Evolutionary conservation across 2,329 filamentous ascomycete species (phyloP), one percentile per base, ranked within the genome.

Genomic region (Cytospora leucostoma): DNA sequence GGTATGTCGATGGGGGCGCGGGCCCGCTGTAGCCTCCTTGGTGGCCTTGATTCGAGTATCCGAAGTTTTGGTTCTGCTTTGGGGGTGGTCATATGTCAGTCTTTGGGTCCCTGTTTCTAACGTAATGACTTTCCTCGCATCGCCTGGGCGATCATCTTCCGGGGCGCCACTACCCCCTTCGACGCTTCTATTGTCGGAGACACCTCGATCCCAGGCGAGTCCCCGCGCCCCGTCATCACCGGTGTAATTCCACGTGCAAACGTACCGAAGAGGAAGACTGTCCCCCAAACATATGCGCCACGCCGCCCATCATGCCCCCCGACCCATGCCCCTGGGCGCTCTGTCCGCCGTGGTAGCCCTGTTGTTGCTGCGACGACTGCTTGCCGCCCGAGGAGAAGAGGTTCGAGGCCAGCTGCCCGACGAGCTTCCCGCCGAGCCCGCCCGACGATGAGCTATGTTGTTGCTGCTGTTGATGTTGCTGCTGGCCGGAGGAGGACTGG

Each of bases 1-100:
- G 83, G 72, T 88, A 88, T 7, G 84, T 82, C 15, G 81, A 74
- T n/a, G 85, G 83, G 13, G 88, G 88, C 47, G 87, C 85, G 62
- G 84, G 79, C 61, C 87, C 88, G 65, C 78, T 82, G 73, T 90
- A 91, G 44, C 80, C 79, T 52, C 83, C 82, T 66, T 80, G 73
- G 51, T 82, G 78, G 51, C 81, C 82, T 4, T 79, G 73, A 69
- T 83, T 83, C 27, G 84, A 85, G 73, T 89, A 89, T 37, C 87
- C 88, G 71, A 84, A 91, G 70, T 82, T 84, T 67, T 86, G 81
- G 65, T 60, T 44, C 32, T 67, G 49, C 33, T 47, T 47, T 2
- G 7, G 3, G n/a, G 12, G 27, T 1, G 6, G 15, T 7, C 10
- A 32, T n/a, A 27, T 40, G 27, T 47, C 17, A 56, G 65, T 55